A percentile compares a stretch with the other conserved stretches of the same genome.
phyloP scores from a whole-genome alignment of 148 eudicot species.

The Fagopyrum homotropicum region DNA sequence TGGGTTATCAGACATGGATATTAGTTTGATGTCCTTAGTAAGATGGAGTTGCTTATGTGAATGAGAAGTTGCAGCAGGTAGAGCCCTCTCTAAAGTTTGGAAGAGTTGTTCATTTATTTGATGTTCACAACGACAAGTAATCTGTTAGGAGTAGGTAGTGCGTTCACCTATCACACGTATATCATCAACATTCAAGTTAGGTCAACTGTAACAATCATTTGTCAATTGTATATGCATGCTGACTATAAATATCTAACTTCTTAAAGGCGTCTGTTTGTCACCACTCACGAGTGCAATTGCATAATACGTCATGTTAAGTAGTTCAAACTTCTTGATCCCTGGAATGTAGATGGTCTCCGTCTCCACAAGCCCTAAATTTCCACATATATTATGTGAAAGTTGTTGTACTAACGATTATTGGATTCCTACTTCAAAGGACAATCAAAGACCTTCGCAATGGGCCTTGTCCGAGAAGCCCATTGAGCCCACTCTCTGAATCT shows the following conservation, averaged over 20 bases:
- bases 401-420: too few species aligned
- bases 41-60: background rate
- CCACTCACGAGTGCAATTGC: background rate
- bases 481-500: too few species aligned
- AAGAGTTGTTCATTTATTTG: background rate
- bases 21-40: background rate
- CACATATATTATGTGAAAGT: too few species aligned
- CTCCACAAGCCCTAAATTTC: too few species aligned
- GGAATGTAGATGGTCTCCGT: too few species aligned
- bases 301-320: background rate
- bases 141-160: background rate
- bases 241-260: background rate
- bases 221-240: background rate
- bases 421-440: too few species aligned
- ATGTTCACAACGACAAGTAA: background rate
- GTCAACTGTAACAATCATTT: background rate
- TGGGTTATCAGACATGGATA: conserved; percentile 7
- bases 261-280: background rate
- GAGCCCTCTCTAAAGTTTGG: background rate
- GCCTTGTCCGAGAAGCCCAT: too few species aligned
- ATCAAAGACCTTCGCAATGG: too few species aligned
- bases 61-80: background rate
- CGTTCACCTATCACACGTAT: conserved; percentile 7
- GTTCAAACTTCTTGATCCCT: too few species aligned
- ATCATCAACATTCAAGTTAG: background rate